A percentile compares a stretch with the other conserved stretches of the same genome.
These are phyloP conservation scores for Fusarium pseudocircinatum DNA, from an alignment of 2,329 filamentous ascomycete species.

Conservation along the genomic window DNA sequence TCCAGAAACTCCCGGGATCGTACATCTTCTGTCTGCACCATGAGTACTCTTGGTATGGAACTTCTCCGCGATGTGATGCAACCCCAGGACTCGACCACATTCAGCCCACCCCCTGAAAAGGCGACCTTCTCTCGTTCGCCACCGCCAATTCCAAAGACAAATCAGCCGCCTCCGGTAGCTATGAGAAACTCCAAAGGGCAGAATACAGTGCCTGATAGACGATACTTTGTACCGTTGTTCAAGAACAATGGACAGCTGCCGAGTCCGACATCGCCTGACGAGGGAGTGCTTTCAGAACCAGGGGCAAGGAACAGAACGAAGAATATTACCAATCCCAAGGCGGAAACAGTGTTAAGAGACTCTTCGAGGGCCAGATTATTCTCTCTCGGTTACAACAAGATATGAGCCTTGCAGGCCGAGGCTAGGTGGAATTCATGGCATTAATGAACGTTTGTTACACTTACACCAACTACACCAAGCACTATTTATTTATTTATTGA, in stretches of 20 bases:
- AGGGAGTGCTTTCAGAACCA: not conserved
- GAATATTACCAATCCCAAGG: not conserved
- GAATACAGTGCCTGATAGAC: conserved; percentile 2
- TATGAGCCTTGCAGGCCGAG: conserved; percentile 8
- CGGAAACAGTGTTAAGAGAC: conserved; percentile 22
- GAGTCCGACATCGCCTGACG: conserved; percentile 25
- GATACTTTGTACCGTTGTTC: conserved; percentile 37
- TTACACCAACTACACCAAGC: not conserved
- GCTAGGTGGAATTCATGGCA: not conserved
- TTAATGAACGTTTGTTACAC: not conserved
- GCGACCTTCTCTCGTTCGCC: not conserved
- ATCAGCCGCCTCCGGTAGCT: not conserved
- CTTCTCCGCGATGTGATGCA: conserved; percentile 37
- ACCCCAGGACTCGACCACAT: conserved; percentile 9
- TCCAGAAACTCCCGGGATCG: not conserved
- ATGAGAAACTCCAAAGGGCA: not conserved
- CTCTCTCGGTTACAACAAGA: conserved; percentile 27
- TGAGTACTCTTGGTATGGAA: conserved; percentile 38
- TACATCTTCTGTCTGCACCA: conserved; percentile 24
- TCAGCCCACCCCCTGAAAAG: not conserved
- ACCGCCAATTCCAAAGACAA: not conserved
- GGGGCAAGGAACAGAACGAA: not conserved
- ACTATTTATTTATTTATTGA: not conserved
- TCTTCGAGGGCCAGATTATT: conserved; percentile 16
- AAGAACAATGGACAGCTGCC: conserved; percentile 19